Conservation (phyloP, 2,329 filamentous ascomycete genomes). For the Tolypocladium nubicola region DNA sequence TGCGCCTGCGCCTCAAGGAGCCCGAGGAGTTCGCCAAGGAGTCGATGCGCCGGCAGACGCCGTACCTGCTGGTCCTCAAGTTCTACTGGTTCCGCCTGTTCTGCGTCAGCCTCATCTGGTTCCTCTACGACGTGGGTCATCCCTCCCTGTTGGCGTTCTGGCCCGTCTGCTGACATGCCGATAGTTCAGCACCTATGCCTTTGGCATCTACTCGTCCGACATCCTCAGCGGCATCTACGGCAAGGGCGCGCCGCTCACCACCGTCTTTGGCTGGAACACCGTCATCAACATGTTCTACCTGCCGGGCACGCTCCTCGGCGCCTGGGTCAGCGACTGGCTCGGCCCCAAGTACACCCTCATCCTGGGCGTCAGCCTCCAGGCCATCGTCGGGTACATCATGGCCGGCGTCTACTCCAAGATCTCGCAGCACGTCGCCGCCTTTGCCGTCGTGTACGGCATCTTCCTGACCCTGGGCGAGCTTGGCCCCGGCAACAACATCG, state of each 20-base stretch:
- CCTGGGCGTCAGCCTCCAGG: conserved; percentile 61
- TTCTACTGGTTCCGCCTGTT: conserved; percentile 68
- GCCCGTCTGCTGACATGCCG: background rate
- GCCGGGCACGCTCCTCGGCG: conserved; percentile 69
- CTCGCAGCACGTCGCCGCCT: conserved; percentile 35
- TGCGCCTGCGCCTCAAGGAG: conserved; percentile 66
- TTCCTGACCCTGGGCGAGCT: conserved; percentile 35
- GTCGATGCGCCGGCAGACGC: conserved; percentile 53
- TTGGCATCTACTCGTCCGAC: conserved; percentile 72
- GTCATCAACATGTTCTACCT: conserved; percentile 85
- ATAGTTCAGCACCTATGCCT: conserved; percentile 70
- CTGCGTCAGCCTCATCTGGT: conserved; percentile 69
- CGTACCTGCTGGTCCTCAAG: conserved; percentile 42
- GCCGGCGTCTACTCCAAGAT: conserved; percentile 65
- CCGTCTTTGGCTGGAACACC: conserved; percentile 78
- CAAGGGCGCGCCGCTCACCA: conserved; percentile 52
- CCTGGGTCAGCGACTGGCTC: conserved; percentile 65
- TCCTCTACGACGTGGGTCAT: conserved; percentile 59
- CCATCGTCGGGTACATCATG: conserved; percentile 80
- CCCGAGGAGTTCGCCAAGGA: conserved; percentile 67
- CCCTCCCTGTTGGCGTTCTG: background rate
- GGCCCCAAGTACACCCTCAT: conserved; percentile 68
- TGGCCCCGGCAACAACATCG: conserved; percentile 86
- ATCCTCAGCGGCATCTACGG: conserved; percentile 60
- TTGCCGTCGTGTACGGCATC: conserved; percentile 26